A percentile compares a stretch with the other conserved stretches of the same genome.
Evolutionary conservation across 2,329 filamentous ascomycete genomes (phyloP).

Genomic region (Calycina herbarum): DNA sequence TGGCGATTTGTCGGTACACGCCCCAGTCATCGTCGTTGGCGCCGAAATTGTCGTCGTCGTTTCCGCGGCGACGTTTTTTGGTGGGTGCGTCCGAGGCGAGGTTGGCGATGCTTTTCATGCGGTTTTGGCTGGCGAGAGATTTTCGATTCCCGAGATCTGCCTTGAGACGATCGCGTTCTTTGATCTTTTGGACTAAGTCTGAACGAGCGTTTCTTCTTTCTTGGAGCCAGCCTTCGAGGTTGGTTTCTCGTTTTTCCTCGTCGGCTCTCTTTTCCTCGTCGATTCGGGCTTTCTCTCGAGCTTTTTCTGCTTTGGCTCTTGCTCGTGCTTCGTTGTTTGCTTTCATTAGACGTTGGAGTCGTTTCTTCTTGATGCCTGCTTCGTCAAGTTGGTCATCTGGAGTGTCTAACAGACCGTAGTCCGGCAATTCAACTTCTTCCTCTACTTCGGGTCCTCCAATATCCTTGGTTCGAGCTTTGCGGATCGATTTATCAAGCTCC

Average conservation of each 20-base stretch:
- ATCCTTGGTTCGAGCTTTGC: conserved; percentile 89
- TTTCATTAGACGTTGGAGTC: conserved; percentile 89
- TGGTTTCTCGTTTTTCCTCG: conserved; percentile 76
- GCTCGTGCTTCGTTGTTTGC: conserved; percentile 91
- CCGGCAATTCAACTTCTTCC: conserved; percentile 74
- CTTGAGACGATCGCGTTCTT: conserved; percentile 89
- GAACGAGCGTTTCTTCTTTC: conserved; percentile 75
- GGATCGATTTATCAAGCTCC: conserved; percentile 87
- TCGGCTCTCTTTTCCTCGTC: conserved; percentile 84
- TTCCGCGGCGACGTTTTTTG: conserved; percentile 81
- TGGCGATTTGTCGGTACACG: conserved; percentile 90
- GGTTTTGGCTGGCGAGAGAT: conserved; percentile 90
- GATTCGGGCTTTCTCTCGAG: conserved; percentile 80
- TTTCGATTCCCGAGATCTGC: conserved; percentile 95
- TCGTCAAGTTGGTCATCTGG: conserved; percentile 94
- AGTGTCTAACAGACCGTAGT: conserved; percentile 84
- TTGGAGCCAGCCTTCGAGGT: conserved; percentile 83
- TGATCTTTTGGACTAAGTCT: conserved; percentile 77
- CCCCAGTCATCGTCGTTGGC: conserved; percentile 98
- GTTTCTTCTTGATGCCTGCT: conserved; percentile 85
- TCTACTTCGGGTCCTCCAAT: conserved; percentile 80
- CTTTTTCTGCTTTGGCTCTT: conserved; percentile 94
- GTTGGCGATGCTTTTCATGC: conserved; percentile 98
- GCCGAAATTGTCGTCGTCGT: conserved; percentile 94
- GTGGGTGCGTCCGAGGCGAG: conserved; percentile 84